These are phyloP conservation scores for Arctostaphylos glauca DNA, from an alignment of 148 eudicot species.

Conservation along the genomic window DNA sequence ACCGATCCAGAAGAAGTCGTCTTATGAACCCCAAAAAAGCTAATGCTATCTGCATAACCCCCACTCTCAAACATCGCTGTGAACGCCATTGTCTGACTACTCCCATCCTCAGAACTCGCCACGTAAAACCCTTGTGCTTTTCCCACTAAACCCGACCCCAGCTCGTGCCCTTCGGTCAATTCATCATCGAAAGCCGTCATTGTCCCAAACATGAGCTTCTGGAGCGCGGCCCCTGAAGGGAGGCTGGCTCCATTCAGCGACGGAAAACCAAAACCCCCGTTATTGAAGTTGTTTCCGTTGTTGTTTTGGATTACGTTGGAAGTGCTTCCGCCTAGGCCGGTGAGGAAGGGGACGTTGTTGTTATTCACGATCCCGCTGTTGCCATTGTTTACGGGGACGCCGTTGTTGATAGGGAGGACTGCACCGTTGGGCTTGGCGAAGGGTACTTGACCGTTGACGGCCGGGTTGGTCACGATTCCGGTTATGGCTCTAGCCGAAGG, in stretches of 20 bases:
- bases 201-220: constrained; percentile 80
- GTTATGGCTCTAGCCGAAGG: constrained; percentile 91
- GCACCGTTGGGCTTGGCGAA: constrained; percentile 93
- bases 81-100: constrained; percentile 66
- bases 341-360: constrained; percentile 86
- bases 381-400: constrained; percentile 50
- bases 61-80: constrained; percentile 67
- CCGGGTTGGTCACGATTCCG: constrained; percentile 74
- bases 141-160: constrained; percentile 56
- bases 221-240: constrained; percentile 41
- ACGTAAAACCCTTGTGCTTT: constrained; percentile 74
- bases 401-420: constrained; percentile 58
- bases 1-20: constrained; percentile 51
- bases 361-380: constrained; percentile 59
- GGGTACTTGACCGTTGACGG: constrained; percentile 79
- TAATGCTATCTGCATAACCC: constrained; percentile 51
- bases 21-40: constrained; percentile 68
- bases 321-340: constrained; percentile 73
- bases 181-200: constrained; percentile 74
- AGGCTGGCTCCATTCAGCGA: constrained; percentile 46
- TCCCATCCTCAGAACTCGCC: constrained; percentile 65
- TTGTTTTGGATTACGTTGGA: constrained; percentile 56
- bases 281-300: constrained; percentile 37
- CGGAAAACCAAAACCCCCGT: constrained; percentile 56
- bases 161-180: constrained; percentile 63